A percentile compares a stretch with the other conserved stretches of the same genome.
These are phyloP conservation scores for Meripilus lineatus DNA, from an alignment of 1,284 basidiomycete genomes.

Conservation along the genomic window DNA sequence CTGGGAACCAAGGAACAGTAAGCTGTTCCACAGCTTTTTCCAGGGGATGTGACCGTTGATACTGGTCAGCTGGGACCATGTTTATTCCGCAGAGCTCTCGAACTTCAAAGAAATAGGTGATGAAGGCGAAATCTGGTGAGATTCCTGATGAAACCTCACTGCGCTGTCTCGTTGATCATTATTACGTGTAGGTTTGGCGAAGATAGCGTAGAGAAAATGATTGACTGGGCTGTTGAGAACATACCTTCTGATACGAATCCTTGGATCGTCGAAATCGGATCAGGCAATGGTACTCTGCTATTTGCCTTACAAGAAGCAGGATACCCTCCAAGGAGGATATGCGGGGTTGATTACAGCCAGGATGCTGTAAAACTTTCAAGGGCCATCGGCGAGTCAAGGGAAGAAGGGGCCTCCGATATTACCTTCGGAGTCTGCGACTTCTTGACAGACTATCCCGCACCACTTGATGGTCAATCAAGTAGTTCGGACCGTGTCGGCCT, in stretches of 20 bases:
- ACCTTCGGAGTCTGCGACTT: slow-evolving; percentile 59
- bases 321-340: slow-evolving; percentile 48
- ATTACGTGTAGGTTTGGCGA: slow-evolving; percentile 80
- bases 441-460: slow-evolving; percentile 39
- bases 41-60: too few relatives aligned
- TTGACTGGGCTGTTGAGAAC: slow-evolving; percentile 55
- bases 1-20: slow-evolving; percentile 48
- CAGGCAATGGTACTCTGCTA: slow-evolving; percentile 82
- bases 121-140: slow-evolving; percentile 85
- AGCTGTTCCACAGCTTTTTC: slow-evolving; percentile 16
- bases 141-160: neutral
- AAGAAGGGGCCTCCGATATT: slow-evolving; percentile 31
- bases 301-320: slow-evolving; percentile 69
- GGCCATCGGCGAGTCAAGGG: slow-evolving; percentile 45
- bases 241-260: slow-evolving; percentile 43
- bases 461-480: slow-evolving; percentile 18
- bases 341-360: slow-evolving; percentile 81
- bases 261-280: slow-evolving; percentile 70
- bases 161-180: neutral
- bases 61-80: slow-evolving; percentile 74
- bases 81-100: slow-evolving; percentile 66
- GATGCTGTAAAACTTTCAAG: slow-evolving; percentile 63
- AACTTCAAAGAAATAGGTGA: slow-evolving; percentile 83
- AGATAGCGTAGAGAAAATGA: slow-evolving; percentile 80
- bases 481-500: slow-evolving; percentile 1